Conservation (phyloP, 441 rosid genomes). For the Melianthus villosus region DNA sequence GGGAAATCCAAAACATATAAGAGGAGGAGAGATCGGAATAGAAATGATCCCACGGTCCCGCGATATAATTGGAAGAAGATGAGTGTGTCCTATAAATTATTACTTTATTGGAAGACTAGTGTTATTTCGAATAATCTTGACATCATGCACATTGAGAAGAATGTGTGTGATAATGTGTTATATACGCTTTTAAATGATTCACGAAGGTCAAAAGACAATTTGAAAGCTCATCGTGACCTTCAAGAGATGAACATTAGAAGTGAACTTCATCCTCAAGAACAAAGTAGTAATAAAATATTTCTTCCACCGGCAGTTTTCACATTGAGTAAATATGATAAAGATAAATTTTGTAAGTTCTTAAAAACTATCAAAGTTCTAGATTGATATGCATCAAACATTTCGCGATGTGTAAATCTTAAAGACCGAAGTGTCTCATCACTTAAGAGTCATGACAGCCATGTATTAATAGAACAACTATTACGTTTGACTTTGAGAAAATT, state of each 20-base stretch:
- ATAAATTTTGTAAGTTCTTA: background rate
- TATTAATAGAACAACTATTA: conserved; percentile 2
- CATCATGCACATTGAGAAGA: conserved; percentile 9
- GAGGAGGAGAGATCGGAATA: too few species aligned
- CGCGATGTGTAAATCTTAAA: background rate
- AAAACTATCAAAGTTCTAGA: conserved; percentile 1
- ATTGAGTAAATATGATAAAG: background rate
- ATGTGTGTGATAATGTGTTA: conserved; percentile 2
- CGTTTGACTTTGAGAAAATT: background rate
- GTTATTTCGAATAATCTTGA: background rate
- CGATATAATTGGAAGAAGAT: background rate
- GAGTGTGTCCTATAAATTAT: background rate
- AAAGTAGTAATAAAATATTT: background rate
- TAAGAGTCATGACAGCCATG: conserved; percentile 5
- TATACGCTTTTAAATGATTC: background rate
- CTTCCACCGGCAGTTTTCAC: background rate
- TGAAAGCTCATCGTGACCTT: conserved; percentile 1
- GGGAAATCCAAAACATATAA: too few species aligned
- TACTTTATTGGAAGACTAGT: background rate
- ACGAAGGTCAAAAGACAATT: background rate
- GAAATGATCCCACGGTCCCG: too few species aligned
- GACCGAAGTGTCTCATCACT: background rate
- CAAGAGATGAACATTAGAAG: background rate
- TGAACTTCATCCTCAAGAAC: background rate
- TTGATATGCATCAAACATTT: conserved; percentile 5